Base-by-base conservation (phyloP, 495 filamentous ascomycete genomes). In the Polyplosphaeria fusca region DNA sequence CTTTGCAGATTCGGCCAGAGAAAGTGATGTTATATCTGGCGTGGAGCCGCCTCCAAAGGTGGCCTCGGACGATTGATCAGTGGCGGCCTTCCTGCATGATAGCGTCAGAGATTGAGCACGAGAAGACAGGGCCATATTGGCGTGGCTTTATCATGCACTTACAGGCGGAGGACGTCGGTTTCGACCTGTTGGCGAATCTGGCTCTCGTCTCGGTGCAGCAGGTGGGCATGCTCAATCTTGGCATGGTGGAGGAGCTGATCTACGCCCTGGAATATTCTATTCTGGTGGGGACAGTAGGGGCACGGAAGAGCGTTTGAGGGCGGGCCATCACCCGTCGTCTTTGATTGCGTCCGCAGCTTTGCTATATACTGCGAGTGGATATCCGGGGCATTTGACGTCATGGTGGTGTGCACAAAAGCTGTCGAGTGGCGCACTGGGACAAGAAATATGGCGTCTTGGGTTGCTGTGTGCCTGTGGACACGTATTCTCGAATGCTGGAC, bases 211-310 rank as follows among this genome's bases (percentile, higher is more conserved):
- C 32, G 39, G 11, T 26, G 32, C 25, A 65, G 14, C 0, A 28
- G 46, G 3, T 56, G 38, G 4, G 42, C 22, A 47, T 65, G 62
- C 16, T 65, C 56, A n/a, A 52, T 23, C 2, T 38, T 35, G 11
- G 55, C 61, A 57, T 64, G 61, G 22, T 37, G 19, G 5, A 28
- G 57, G 3, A 64, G 50, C 44, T 64, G 61, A 27, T 60, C 52
- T 1, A 45, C 5, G 22, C 24, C 51, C 19, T 64, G 61, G 40
- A 64, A 64, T 7, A 64, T 64, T 13, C 61, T 28, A 13, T 51
- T 56, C 13, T 49, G 51, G 22, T 44, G 43, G n/a, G 20, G 32
- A 24, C 61, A 60, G 23, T 60, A 57, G 2, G 61, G 61, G 37
- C 61, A 64, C 1, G 52, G 11, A 0, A 60, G 22, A 1, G 39